phyloP scores from a whole-genome alignment of 139 green algal genomes.

The Astrephomene gubernaculifera region DNA sequence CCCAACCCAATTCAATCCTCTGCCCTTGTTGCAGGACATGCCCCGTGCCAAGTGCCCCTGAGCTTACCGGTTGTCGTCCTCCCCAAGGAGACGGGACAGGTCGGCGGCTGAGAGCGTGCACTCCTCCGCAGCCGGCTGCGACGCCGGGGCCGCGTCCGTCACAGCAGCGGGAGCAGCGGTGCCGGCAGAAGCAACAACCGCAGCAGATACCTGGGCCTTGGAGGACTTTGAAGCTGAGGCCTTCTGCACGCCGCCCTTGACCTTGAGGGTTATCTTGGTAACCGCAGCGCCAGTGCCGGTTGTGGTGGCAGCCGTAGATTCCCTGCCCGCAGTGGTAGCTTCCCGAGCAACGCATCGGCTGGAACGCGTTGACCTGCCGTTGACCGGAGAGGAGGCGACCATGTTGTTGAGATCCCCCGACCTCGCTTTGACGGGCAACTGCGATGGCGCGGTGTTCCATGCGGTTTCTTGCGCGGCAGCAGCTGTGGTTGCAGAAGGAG shows the following conservation, averaged over 20 bases:
- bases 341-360: not conserved
- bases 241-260: constrained; percentile 34
- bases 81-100: constrained; percentile 37
- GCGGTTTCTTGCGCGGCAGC: not conserved
- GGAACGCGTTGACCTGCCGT: not conserved
- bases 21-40: too few species aligned
- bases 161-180: not conserved
- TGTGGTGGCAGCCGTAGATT: not conserved
- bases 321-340: too few species aligned
- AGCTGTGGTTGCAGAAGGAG: not conserved
- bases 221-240: not conserved
- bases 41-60: too few species aligned
- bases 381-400: constrained; percentile 13
- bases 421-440: not conserved
- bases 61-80: constrained; percentile 37
- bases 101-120: constrained; percentile 16
- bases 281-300: not conserved
- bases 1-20: not conserved
- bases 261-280: constrained; percentile 17
- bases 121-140: not conserved
- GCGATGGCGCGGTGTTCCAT: not conserved
- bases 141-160: not conserved
- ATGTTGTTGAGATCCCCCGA: constrained; percentile 39
- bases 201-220: constrained; percentile 7
- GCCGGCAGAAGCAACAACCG: too few species aligned